These are phyloP conservation scores for Cucurbita moschata DNA, from an alignment of 306 rosid genomes.

Conservation along the genomic window DNA sequence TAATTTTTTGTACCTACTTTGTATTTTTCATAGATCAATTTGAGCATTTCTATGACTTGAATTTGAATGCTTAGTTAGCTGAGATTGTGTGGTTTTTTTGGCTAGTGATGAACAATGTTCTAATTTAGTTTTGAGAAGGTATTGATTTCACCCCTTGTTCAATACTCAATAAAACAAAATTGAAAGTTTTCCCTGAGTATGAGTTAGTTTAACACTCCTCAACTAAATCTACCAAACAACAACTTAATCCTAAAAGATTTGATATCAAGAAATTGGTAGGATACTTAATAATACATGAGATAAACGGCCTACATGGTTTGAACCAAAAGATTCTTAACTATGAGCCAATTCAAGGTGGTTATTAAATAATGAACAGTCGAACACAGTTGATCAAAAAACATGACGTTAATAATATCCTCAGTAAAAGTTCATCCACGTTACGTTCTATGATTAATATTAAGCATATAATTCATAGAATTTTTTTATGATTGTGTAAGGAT, in stretches of 20 bases:
- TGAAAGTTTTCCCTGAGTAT: not conserved
- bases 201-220: no score
- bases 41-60: no score
- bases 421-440: no score
- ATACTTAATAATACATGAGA: not conserved
- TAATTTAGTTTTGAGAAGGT: not conserved
- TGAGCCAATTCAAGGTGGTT: not conserved
- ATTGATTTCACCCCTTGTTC: not conserved
- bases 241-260: not conserved
- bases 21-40: no score
- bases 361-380: not conserved
- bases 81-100: no score
- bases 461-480: no score
- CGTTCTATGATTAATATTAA: no score
- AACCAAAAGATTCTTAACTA: not conserved
- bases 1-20: no score
- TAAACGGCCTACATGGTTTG: not conserved
- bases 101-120: not conserved
- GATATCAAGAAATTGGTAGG: not conserved
- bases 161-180: not conserved
- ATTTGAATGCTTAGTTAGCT: no score
- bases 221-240: not conserved
- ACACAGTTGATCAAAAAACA: not conserved
- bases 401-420: not conserved
- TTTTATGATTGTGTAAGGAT: not conserved